Percentiles rank a stretch among this genome's conserved stretches.
phyloP scores from a whole-genome alignment of 768 basidiomycete genomes.

The Phylloporus sp. region DNA sequence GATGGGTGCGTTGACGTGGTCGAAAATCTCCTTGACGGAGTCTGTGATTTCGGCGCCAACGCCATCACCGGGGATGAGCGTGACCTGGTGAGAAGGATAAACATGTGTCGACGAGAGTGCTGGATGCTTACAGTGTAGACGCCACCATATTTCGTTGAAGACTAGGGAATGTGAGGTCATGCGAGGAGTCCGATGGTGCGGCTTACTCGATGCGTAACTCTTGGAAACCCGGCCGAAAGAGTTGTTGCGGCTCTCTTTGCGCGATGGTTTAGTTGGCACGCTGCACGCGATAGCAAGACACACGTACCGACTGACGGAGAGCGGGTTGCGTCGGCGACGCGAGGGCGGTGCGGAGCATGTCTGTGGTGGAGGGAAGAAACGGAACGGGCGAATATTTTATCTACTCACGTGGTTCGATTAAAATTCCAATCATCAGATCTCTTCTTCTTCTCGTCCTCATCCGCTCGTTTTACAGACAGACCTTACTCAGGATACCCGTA shows the following conservation, averaged over 20 bases:
- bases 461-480: neutral
- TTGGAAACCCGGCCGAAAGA: conserved; percentile 74
- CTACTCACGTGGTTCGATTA: conserved; percentile 8
- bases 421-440: neutral
- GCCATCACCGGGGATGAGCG: conserved; percentile 97
- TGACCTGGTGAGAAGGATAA: conserved; percentile 56
- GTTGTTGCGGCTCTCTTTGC: conserved; percentile 67
- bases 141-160: conserved; percentile 86
- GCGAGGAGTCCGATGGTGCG: conserved; percentile 1
- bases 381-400: conserved; percentile 11
- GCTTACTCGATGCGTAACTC: conserved; percentile 64
- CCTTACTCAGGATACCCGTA: conserved; percentile 14
- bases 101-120: conserved; percentile 3
- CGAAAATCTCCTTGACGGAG: conserved; percentile 98
- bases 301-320: conserved; percentile 48
- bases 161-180: conserved; percentile 39
- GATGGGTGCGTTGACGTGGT: conserved; percentile 95
- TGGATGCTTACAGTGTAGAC: conserved; percentile 70
- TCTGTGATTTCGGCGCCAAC: conserved; percentile 96
- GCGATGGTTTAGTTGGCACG: conserved; percentile 2
- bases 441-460: neutral
- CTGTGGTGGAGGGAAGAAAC: conserved; percentile 29
- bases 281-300: neutral
- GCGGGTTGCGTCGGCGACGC: conserved; percentile 52
- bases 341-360: conserved; percentile 65